Evolutionary conservation across 192 early-diverging fungal genomes (phyloP), one percentile per base, ranked within the genome.

Genomic region (Coemansia sp.): DNA sequence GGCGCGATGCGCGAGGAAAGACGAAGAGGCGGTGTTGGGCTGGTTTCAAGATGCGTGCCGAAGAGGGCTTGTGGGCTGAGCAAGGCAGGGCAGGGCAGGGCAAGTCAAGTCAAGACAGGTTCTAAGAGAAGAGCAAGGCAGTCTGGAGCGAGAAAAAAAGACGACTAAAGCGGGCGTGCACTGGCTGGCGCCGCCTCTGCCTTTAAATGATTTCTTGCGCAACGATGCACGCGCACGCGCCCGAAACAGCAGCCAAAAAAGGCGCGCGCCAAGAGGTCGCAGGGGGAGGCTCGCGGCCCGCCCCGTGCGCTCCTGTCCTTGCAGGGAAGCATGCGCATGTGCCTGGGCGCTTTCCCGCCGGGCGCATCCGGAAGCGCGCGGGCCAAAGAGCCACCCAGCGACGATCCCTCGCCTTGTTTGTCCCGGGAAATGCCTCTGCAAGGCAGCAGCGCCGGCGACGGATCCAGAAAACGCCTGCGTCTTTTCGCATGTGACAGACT

Each of bases 311-410:
- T 3, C 39, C 13, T 42, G 39, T 45, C 25, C 28, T 47, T 60
- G 60, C 47, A 51, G 48, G 46, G 3, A 42, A 24, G 51, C 52
- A 52, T 62, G 61, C 61, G 61, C 61, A 62, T 62, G 61, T 62
- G 61, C 51, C 50, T 62, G 50, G 35, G 60, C 48, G 51, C 51
- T 62, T 47, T 51, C 18, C 51, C 35, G 61, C 50, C 50, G 50
- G 27, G 61, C 34, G 25, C 61, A 54, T 53, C 50, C 61, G 61
- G 49, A 39, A 34, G 24, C 0, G 50, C 50, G 22, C 50, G 3
- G 39, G 39, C 39, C 14, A n/a, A 52, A 19, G 48, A 7, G 20
- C 48, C 48, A 19, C 48, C n/a, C 48, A 50, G 56, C 25, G 56
- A 20, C 56, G 8, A 58, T 58, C 20, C 39, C 42, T 24, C 36